Conservation (phyloP, 495 filamentous ascomycete genomes). For the Penicillium flavigenum region DNA sequence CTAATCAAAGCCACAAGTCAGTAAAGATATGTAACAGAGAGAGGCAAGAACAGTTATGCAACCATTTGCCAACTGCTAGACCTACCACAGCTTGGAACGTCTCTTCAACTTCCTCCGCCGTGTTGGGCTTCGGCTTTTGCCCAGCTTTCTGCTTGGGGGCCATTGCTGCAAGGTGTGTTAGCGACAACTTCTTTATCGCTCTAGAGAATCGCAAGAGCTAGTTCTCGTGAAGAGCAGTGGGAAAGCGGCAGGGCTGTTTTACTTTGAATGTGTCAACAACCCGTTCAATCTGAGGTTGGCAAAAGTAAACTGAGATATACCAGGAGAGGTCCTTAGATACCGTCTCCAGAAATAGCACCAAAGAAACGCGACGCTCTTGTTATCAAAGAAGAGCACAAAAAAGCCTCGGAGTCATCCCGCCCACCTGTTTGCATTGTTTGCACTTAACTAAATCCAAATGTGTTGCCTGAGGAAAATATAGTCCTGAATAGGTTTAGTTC, state of each 20-base stretch:
- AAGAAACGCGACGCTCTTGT: slow-evolving; percentile 7
- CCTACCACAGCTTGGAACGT: slow-evolving; percentile 85
- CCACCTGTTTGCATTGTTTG: slow-evolving; percentile 39
- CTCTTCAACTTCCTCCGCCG: slow-evolving; percentile 72
- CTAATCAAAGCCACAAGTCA: slow-evolving; percentile 36
- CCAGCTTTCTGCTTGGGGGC: slow-evolving; percentile 59
- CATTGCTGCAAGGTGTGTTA: slow-evolving; percentile 29
- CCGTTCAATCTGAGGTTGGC: not conserved
- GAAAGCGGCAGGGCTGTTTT: slow-evolving; percentile 3
- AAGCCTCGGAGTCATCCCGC: slow-evolving; percentile 39
- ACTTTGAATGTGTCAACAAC: slow-evolving; percentile 5
- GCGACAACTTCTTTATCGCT: not conserved
- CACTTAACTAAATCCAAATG: not conserved
- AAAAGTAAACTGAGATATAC: not conserved
- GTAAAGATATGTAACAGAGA: slow-evolving; percentile 3
- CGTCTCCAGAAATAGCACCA: not conserved
- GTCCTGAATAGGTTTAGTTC: not conserved
- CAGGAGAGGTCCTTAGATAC: not conserved
- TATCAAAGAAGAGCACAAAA: slow-evolving; percentile 35
- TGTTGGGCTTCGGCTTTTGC: slow-evolving; percentile 59
- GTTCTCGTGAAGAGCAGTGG: not conserved
- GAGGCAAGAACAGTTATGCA: slow-evolving; percentile 7
- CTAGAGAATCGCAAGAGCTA: slow-evolving; percentile 9
- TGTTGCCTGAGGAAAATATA: not conserved
- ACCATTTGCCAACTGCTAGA: slow-evolving; percentile 12